These are phyloP conservation scores for Monosporascus ibericus DNA, from an alignment of 2,329 filamentous ascomycete genomes.

Conservation along the genomic window DNA sequence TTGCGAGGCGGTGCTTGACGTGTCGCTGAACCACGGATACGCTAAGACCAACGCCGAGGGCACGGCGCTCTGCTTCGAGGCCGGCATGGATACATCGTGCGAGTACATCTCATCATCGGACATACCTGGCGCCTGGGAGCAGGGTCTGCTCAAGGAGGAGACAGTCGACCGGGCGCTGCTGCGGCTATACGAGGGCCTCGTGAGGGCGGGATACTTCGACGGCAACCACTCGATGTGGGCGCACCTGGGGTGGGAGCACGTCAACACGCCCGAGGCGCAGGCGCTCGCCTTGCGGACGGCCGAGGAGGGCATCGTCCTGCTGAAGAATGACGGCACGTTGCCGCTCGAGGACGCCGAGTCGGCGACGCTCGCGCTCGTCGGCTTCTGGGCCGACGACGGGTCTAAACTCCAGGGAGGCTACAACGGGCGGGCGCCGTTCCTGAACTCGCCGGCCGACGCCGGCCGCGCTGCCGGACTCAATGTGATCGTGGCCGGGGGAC, in stretches of 20 bases:
- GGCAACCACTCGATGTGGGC: constrained; percentile 38
- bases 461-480: too few relatives aligned
- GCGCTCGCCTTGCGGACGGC: constrained; percentile 51
- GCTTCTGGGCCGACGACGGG: too few relatives aligned
- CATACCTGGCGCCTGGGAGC: constrained; percentile 22
- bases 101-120: constrained; percentile 24
- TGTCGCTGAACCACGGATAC: constrained; percentile 40
- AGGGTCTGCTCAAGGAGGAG: constrained; percentile 33
- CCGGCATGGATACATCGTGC: constrained; percentile 31
- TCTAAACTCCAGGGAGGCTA: too few relatives aligned
- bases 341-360: constrained; percentile 42
- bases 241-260: constrained; percentile 46
- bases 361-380: constrained; percentile 46
- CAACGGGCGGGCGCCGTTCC: too few relatives aligned
- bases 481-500: too few relatives aligned
- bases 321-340: constrained; percentile 49
- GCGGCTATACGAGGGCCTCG: constrained; percentile 47
- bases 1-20: constrained; percentile 56
- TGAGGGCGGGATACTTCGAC: constrained; percentile 54
- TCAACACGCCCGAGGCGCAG: constrained; percentile 47
- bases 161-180: constrained; percentile 42
- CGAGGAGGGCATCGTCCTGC: constrained; percentile 37
- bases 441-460: too few relatives aligned
- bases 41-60: constrained; percentile 26
- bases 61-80: constrained; percentile 27